Evolutionary conservation across 192 early-diverging fungal species (phyloP), one percentile per base, ranked within the genome.

Genomic region (Coemansia sp.): DNA sequence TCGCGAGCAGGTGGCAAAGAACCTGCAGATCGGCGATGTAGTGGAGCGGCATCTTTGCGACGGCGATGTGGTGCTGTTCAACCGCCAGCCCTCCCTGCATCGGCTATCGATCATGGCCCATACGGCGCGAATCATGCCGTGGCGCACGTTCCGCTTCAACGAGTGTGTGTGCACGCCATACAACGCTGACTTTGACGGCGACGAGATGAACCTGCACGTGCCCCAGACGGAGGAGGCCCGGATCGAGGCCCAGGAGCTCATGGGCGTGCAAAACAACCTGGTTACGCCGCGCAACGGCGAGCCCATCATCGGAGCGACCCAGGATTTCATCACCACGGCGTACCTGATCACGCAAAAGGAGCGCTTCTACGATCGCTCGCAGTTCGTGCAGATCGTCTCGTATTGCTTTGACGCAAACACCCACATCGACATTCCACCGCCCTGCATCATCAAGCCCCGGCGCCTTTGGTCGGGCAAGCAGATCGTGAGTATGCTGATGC

Each of bases 141-240:
- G 94, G 92, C 75, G 94, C 54, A 99, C 97, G 7, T 92, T 98
- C 79, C 86, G 95, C 39, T 96, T 99, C 80, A 99, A 99, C 72
- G 94, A 98, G 62, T 99, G 94, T 81, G 94, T 96, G n/a, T 98
- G 95, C 67, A 86, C 89, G 12, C 97, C 95, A 23, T 99, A 98
- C 61, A 99, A 99, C 66, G 97, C 97, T 28, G 97, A 98, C 82
- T 98, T 98, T 56, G 97, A 99, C 51, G 97, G 97, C 53, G 97
- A 99, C 64, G 97, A 99, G 67, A 99, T 99, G 97, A 99, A 99
- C 60, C 72, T 99, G 65, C 97, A 99, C 69, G 84, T 98, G 4
- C 97, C 97, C 20, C 97, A 99, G 71, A 97, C 97, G 1, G 95
- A 99, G 64, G 97, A 99, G 74, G 95, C 97, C 1, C 81, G 92